Evolutionary conservation across 75 land plant species (phyloP), one percentile per base, ranked within the genome.

Genomic region (Sequoiadendron giganteum): DNA sequence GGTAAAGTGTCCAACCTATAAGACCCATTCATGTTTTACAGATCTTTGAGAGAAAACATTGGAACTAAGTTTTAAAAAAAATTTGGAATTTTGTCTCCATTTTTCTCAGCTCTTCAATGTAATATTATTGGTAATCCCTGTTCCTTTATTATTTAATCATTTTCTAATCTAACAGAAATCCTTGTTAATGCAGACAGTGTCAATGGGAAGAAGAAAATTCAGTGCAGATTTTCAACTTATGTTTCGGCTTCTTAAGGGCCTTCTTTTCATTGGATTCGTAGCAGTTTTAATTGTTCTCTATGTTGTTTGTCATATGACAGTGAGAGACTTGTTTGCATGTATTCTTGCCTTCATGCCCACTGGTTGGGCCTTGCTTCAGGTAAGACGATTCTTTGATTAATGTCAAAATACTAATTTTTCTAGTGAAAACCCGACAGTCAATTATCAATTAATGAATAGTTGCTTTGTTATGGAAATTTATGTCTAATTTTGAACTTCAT

Each of bases 161-260:
- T 28, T 75, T 75, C 32, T 45, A 28, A 11, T 82, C 84, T 47
- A 47, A 82, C 10, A 10, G 84, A 10, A 47, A 25, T 82, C 15
- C 32, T n/a, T 43, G n/a, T 82, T 40, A 3, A 10, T 72, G 21
- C 93, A 97, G 99, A 88, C 91, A 48, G 93, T 96, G 0, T 94
- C 95, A 15, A 90, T 96, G 89, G 99, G 98, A 68, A 86, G 98
- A 79, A 77, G 90, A 78, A 94, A 87, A 85, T 95, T 96, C 91
- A 95, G 98, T 87, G 98, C 96, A 75, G 93, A 94, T 85, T 93
- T 93, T 81, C 99, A 97, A 91, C 96, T 96, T 30, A 87, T 95
- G 81, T 96, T 96, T 78, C 88, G 98, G 85, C 92, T 96, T 19
- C 84, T 96, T 34, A 95, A 97, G 87, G 97, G 95, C 19, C 38